Base-by-base conservation (phyloP, 805 yeast species). In the Wickerhamiella musiphila region DNA sequence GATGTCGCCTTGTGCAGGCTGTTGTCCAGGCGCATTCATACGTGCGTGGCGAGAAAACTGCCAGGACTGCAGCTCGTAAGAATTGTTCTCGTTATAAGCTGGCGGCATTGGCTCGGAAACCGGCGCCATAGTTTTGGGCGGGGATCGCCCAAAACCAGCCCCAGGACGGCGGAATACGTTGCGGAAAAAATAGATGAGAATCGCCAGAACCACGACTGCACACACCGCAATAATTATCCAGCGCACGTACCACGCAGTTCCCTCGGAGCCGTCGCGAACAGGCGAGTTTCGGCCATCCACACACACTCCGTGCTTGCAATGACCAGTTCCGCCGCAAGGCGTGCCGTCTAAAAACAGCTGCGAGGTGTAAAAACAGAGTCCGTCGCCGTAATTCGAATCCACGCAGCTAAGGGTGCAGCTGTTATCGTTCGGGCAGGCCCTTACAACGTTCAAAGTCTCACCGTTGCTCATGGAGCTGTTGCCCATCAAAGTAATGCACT, bases 261-360 rank as follows among this genome's bases (percentile, higher is more conserved):
- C 30, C 22, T 17, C 31, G 17, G 26, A 23, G 14, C 15, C 23
- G 15, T 18, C 30, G 30, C 26, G 33, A 41, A 40, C 11, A 45
- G 44, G 13, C 29, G 26, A 20, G 32, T 32, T 28, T 19, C 19
- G 26, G 21, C 53, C 55, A 11, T 52, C 55, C 7, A 43, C 29
- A 35, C 57, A 52, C 7, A n/a, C 26, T 6, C 57, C 57, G 11
- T 39, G 32, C 12, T 24, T 32, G 30, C 57, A 53, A 10, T 21
- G 29, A 13, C 57, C 57, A 5, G 40, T 28, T 5, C 45, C 43
- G 14, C 38, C 35, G 36, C 57, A 53, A 4, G 53, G 52, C 6
- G 57, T 53, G 15, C 57, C 57, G 27, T 53, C 57, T 23, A 53
- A 29, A 29, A 49, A 52, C 36, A 44, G 42, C 38, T 53, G 54